These are phyloP conservation scores for Fagus crenata DNA, from an alignment of 306 rosid species.

Conservation along the genomic window DNA sequence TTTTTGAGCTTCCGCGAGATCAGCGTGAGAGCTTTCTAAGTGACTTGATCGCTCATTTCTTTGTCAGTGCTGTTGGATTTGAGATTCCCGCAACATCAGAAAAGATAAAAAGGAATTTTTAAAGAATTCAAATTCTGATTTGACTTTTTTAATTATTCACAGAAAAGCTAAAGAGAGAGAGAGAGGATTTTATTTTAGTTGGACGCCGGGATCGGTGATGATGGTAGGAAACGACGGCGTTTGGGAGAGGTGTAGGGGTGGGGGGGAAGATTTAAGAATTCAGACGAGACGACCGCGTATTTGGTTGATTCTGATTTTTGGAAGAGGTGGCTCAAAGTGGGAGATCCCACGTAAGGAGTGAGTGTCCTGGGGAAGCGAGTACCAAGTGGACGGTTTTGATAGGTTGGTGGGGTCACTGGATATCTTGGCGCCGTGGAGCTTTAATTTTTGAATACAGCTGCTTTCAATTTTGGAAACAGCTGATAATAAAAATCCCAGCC, in stretches of 20 bases:
- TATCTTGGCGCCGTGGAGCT: conserved; percentile 50
- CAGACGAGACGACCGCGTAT: conserved; percentile 24
- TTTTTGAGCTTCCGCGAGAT: conserved; percentile 55
- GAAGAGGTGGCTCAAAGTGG: conserved; percentile 28
- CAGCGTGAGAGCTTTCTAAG: conserved; percentile 34
- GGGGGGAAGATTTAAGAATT: neutral
- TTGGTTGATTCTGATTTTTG: conserved; percentile 28
- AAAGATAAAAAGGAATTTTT: neutral
- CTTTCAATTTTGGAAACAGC: too few species aligned
- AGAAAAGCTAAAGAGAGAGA: neutral
- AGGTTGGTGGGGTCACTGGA: conserved; percentile 30
- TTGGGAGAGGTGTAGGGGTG: neutral
- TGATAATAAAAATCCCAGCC: too few species aligned
- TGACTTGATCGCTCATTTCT: conserved; percentile 50
- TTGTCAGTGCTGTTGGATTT: conserved; percentile 16
- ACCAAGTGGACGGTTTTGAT: conserved; percentile 41
- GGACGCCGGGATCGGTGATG: conserved; percentile 33
- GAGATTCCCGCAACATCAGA: conserved; percentile 31
- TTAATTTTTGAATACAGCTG: neutral
- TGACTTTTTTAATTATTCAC: neutral
- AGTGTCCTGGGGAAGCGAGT: conserved; percentile 30
- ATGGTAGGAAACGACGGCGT: conserved; percentile 53
- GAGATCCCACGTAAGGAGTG: conserved; percentile 61
- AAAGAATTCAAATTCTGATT: neutral
- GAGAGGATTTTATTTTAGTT: conserved; percentile 1